Evolutionary conservation across 352 stramenopile species (phyloP), one percentile per base, ranked within the genome.

Genomic region (Globisporangium barbulae): DNA sequence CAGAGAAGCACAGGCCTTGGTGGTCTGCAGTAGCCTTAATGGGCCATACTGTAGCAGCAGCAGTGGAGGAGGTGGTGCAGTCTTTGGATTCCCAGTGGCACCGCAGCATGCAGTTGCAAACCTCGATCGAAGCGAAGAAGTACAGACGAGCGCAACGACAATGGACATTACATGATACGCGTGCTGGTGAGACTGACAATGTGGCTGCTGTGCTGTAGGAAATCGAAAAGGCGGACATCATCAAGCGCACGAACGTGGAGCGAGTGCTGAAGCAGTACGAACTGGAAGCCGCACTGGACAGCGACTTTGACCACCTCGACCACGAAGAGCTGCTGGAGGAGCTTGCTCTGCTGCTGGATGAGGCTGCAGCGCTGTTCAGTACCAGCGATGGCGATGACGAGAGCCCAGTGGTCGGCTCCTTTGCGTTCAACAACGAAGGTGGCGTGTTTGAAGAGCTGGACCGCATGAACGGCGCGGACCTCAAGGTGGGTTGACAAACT

Each of bases 181-280:
- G 12, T 53, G 8, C 42, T 7, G 5, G 22, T 39, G 9, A 30
- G 6, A 44, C 10, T 54, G 22, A 19, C 33, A 13, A 17, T 69
- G 35, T 21, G 25, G 1, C 17, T 57, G 44, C 22, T n/a, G 22
- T 21, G 3, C 7, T 15, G 5, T 44, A 90, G 83, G 53, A 68
- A 22, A 3, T 70, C 15, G 52, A 63, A 3, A 53, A 63, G 8
- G 21, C 15, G 0, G 71, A 89, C 5, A 57, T 75, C 12, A 67
- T 54, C 5, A 89, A 81, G 73, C 74, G 44, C 33, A 55, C 78
- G 54, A 80, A 84, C 42, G 73, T 88, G 22, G 81, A 93, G 59
- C 77, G 70, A 48, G 68, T 89, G 59, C 55, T 91, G 28, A 88
- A 93, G 66, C 61, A 83, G 59, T 90, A 88, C 64, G 81, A 90